Evolutionary conservation across 768 basidiomycete genomes (phyloP).

Genomic region (Amyloporia xantha): DNA sequence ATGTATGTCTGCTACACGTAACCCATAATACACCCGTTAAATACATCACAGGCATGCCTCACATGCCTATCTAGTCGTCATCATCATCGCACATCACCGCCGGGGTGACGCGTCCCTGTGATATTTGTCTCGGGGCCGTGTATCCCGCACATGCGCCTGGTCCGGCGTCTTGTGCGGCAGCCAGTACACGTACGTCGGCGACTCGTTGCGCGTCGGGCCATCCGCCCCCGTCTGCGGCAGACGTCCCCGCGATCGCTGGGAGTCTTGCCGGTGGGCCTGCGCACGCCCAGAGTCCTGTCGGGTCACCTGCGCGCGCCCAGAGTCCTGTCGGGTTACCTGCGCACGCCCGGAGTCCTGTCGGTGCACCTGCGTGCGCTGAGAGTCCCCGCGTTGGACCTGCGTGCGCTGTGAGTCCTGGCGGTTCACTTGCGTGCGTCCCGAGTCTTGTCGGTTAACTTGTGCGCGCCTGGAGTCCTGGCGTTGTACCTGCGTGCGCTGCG

Average conservation of each 20-base stretch:
- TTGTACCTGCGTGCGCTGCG: conserved; percentile 7
- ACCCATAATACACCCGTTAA: conserved; percentile 6
- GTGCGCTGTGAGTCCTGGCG: conserved; percentile 9
- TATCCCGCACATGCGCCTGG: conserved; percentile 19
- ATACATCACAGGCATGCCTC: conserved; percentile 1
- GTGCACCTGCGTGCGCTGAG: conserved; percentile 10
- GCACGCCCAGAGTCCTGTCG: conserved; percentile 6
- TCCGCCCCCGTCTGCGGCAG: conserved; percentile 2
- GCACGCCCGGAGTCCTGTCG: conserved; percentile 13
- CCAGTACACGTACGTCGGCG: conserved; percentile 23
- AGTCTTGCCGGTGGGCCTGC: conserved; percentile 4
- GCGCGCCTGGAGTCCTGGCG: conserved; percentile 1
- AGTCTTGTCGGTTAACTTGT: conserved; percentile 7
- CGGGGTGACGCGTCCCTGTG: conserved; percentile 37
- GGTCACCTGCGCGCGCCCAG: background rate
- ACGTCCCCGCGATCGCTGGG: conserved; percentile 5
- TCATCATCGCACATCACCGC: conserved; percentile 29
- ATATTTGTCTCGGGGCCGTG: conserved; percentile 27
- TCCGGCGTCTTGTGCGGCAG: conserved; percentile 23
- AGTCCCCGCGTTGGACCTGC: conserved; percentile 13
- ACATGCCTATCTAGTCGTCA: conserved; percentile 3
- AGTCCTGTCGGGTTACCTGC: conserved; percentile 2
- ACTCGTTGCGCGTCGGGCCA: conserved; percentile 23
- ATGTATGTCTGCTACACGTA: conserved; percentile 5
- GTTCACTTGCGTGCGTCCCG: conserved; percentile 1